Conservation (phyloP, 2,329 filamentous ascomycete species). For the Chalaropsis thielavioides region DNA sequence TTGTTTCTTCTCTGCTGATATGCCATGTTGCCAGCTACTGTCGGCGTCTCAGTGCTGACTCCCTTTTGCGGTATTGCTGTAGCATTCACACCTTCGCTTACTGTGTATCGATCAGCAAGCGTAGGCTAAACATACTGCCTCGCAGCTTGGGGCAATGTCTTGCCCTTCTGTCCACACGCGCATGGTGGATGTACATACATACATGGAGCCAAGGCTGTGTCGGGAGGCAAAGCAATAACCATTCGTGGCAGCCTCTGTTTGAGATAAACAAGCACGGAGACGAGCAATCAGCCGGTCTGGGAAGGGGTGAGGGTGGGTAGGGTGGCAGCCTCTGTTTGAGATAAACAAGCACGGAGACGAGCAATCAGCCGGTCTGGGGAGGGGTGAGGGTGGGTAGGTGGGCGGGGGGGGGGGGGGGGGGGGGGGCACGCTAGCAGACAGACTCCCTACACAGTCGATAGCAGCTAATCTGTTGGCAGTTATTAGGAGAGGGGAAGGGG, state of each 20-base stretch:
- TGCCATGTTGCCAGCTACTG: not conserved
- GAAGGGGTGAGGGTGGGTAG: no score
- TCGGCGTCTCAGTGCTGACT: not conserved
- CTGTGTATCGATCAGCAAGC: not conserved
- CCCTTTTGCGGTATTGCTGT: not conserved
- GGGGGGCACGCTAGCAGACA: not conserved
- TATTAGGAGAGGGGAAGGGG: not conserved
- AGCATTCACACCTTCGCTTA: not conserved
- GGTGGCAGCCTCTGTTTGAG: not conserved
- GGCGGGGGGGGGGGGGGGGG: not conserved
- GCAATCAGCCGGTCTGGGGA: not conserved
- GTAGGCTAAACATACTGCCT: not conserved
- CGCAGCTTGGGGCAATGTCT: not conserved
- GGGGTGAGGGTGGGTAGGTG: no score
- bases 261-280: slow-evolving; percentile 1
- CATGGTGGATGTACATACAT: not conserved
- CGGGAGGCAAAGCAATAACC: not conserved
- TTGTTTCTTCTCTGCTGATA: not conserved
- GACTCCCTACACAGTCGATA: not conserved
- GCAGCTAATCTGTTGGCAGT: not conserved
- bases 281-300: not conserved
- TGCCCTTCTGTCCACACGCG: not conserved
- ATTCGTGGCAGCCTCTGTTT: not conserved
- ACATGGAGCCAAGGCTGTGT: not conserved
- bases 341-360: slow-evolving; percentile 1